Base-by-base conservation (phyloP, 1,284 basidiomycete genomes). In the Moniliella sp. region DNA sequence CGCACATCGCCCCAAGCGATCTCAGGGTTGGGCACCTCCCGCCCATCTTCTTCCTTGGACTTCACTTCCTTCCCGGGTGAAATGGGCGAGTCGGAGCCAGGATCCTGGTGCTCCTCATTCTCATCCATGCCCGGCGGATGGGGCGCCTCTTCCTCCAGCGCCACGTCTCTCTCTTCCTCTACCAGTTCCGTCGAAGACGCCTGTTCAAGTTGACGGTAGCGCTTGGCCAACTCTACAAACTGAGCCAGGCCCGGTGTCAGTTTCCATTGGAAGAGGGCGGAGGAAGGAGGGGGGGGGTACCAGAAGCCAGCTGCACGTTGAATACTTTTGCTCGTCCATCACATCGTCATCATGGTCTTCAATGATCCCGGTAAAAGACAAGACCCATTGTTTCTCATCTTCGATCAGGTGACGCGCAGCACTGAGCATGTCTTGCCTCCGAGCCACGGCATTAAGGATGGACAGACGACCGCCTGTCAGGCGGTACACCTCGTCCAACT, bases 271-370 rank as follows among this genome's bases (percentile, higher is more conserved):
- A n/a, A n/a, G n/a, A n/a, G n/a, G n/a, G n/a, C n/a, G n/a, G n/a
- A n/a, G n/a, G n/a, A n/a, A n/a, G n/a, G n/a, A n/a, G n/a, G n/a
- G n/a, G n/a, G n/a, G n/a, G n/a, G n/a, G n/a, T n/a, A n/a, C n/a
- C n/a, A n/a, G n/a, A n/a, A n/a, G n/a, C n/a, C n/a, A n/a, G n/a
- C n/a, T n/a, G n/a, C n/a, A n/a, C n/a, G n/a, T n/a, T n/a, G n/a
- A n/a, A n/a, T n/a, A n/a, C n/a, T n/a, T n/a, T 33, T 53, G 50
- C 37, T 54, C 50, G 34, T 54, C 50, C 50, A 54, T 54, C 27
- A 51, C 50, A 32, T 51, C 50, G 23, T 54, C 50, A 25, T 54
- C 50, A 25, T 54, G 50, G 21, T 52, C 50, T 31, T 50, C 46
- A 23, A 55, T 55, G 34, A 55, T 48, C 10, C 47, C 47, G n/a